These are phyloP conservation scores for Suillus brevipes DNA, from an alignment of 768 basidiomycete genomes.

Conservation along the genomic window DNA sequence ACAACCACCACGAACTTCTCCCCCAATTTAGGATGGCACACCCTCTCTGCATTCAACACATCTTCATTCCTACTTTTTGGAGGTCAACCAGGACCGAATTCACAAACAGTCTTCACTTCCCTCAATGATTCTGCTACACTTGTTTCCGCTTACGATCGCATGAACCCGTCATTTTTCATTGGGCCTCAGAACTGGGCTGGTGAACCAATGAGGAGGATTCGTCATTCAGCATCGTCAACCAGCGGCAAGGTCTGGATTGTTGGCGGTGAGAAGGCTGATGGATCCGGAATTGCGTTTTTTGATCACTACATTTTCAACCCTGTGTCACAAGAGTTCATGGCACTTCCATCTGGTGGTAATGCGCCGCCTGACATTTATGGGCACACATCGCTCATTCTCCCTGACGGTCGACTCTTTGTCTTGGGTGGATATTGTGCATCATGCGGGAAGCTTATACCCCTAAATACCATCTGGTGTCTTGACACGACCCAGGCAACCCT, in stretches of 20 bases:
- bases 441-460: slow-evolving; percentile 47
- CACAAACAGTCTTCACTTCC: slow-evolving; percentile 48
- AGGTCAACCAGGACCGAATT: slow-evolving; percentile 67
- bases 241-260: slow-evolving; percentile 64
- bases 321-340: slow-evolving; percentile 48
- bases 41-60: slow-evolving; percentile 64
- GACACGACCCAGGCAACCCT: slow-evolving; percentile 50
- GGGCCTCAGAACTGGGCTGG: slow-evolving; percentile 55
- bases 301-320: slow-evolving; percentile 68
- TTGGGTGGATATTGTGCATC: slow-evolving; percentile 71
- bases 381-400: slow-evolving; percentile 68
- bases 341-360: slow-evolving; percentile 47
- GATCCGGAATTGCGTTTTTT: slow-evolving; percentile 60
- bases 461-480: slow-evolving; percentile 62
- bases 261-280: slow-evolving; percentile 84
- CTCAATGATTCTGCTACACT: slow-evolving; percentile 63
- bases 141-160: slow-evolving; percentile 43
- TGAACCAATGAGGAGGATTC: slow-evolving; percentile 76
- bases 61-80: slow-evolving; percentile 67
- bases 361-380: slow-evolving; percentile 72
- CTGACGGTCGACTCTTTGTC: slow-evolving; percentile 67
- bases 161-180: slow-evolving; percentile 45
- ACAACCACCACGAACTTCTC: slow-evolving; percentile 36
- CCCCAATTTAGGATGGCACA: slow-evolving; percentile 78
- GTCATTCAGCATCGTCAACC: slow-evolving; percentile 61